Percentiles rank a stretch among this genome's conserved stretches.
These are phyloP conservation scores for Auricularia heimuer DNA, from an alignment of 768 basidiomycete genomes.

Conservation along the genomic window DNA sequence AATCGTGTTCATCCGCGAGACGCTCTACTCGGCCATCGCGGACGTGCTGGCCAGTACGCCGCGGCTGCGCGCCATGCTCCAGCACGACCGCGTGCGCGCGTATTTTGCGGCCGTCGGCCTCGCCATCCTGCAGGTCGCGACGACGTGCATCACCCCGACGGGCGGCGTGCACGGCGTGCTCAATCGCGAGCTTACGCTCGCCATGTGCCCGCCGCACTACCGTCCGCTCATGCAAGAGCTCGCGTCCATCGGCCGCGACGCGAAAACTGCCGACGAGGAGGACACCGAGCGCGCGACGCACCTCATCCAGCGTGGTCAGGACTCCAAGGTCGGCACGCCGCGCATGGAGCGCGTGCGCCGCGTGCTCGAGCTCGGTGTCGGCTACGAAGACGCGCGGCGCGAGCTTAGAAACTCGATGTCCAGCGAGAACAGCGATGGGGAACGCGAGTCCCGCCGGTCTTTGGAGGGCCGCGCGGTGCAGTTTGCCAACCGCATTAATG, in stretches of 20 bases:
- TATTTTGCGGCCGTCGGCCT: slow-evolving; percentile 71
- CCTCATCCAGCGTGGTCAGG: slow-evolving; percentile 25
- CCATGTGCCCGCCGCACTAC: slow-evolving; percentile 51
- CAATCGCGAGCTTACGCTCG: slow-evolving; percentile 44
- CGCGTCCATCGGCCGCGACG: slow-evolving; percentile 40
- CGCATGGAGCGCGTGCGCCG: slow-evolving; percentile 47
- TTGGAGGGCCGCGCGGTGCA: slow-evolving; percentile 55
- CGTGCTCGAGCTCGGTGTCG: slow-evolving; percentile 54
- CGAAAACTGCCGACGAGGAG: slow-evolving; percentile 38
- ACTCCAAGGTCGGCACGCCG: slow-evolving; percentile 24
- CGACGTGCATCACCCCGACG: slow-evolving; percentile 33
- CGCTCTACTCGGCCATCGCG: slow-evolving; percentile 71
- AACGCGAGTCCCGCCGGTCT: slow-evolving; percentile 36
- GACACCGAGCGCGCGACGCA: slow-evolving; percentile 46
- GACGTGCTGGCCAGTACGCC: slow-evolving; percentile 52
- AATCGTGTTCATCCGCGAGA: slow-evolving; percentile 76
- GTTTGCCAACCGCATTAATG: slow-evolving; percentile 71
- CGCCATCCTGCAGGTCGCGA: slow-evolving; percentile 61
- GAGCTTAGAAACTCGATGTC: neutral
- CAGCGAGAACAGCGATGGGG: slow-evolving; percentile 12
- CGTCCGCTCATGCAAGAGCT: slow-evolving; percentile 66
- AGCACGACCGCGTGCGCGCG: slow-evolving; percentile 56
- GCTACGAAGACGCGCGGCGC: slow-evolving; percentile 22
- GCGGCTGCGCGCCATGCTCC: slow-evolving; percentile 45
- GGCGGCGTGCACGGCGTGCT: slow-evolving; percentile 44